Base-by-base conservation (phyloP, 2,329 filamentous ascomycete species). In the Pseudogymnoascus sp. region DNA sequence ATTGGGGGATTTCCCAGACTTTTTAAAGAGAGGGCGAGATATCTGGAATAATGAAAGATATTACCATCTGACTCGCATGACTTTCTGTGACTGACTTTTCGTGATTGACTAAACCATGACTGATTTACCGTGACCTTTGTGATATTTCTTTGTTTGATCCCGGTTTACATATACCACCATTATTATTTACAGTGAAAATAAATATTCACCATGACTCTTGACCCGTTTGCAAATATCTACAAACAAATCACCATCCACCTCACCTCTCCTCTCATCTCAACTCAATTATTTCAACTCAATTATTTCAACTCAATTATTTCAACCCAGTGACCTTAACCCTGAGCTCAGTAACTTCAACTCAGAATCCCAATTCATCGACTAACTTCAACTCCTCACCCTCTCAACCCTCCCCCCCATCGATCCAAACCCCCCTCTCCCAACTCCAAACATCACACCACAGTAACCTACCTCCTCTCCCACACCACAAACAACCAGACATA, bases 31-130 rank as follows among this genome's bases (percentile, higher is more conserved):
- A 57, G 50, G 50, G 50, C 50, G 50, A 57, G 15, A 57, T 57
- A 57, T 57, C 50, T 57, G 50, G 50, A 57, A 57, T 57, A 57
- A 57, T 57, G 50, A 57, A 57, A 33, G 50, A 57, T 57, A 57
- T 57, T 57, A 57, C 50, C 50, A 57, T 57, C 50, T 57, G 28
- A 57, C 8, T 57, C 21, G 50, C 10, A 11, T 33, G n/a, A 19
- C n/a, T 57, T 33, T 3, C 4, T 21, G 47, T 31, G 47, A 47
- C 40, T 21, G 7, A 8, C 28, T 10, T 31, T n/a, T 17, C 15
- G 17, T 42, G 17, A 42, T 31, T 31, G 35, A 38, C 35, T 36
- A n/a, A n/a, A 17, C 15, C 26, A 26, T 26, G 23, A n/a, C n/a
- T n/a, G n/a, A n/a, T n/a, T n/a, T n/a, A n/a, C n/a, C 23, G 42